These are phyloP conservation scores for Atkinsonella texensis DNA, from an alignment of 2,329 filamentous ascomycete genomes.

Conservation along the genomic window DNA sequence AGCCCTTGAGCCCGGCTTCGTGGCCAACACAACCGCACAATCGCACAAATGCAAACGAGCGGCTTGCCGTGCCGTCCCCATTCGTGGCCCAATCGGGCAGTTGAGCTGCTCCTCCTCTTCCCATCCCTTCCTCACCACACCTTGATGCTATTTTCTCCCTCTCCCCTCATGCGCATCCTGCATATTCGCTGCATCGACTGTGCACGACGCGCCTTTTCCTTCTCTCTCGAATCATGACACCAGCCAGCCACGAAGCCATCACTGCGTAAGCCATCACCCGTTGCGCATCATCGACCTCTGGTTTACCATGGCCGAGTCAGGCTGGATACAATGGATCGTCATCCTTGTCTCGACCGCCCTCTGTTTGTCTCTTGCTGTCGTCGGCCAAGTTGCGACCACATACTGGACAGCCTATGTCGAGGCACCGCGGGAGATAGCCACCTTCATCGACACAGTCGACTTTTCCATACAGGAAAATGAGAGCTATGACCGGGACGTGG, in stretches of 20 bases:
- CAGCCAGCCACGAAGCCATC: constrained; percentile 7
- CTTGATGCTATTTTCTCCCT: not conserved
- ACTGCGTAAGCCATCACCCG: constrained; percentile 9
- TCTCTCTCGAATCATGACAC: constrained; percentile 5
- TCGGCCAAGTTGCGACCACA: constrained; percentile 37
- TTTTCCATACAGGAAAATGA: constrained; percentile 53
- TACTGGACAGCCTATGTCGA: constrained; percentile 44
- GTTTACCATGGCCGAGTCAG: constrained; percentile 36
- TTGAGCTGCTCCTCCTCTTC: constrained; percentile 4
- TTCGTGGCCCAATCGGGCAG: constrained; percentile 6
- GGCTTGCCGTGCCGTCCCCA: constrained; percentile 3
- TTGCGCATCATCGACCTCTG: constrained; percentile 11
- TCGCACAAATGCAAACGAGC: constrained; percentile 2
- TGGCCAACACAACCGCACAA: constrained; percentile 1
- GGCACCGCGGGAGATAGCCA: constrained; percentile 44
- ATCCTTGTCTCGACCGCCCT: constrained; percentile 47
- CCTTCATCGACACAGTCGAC: constrained; percentile 48
- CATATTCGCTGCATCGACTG: constrained; percentile 2
- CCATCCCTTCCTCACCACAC: constrained; percentile 2
- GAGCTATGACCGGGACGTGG: constrained; percentile 48
- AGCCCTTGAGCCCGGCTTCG: too few species aligned
- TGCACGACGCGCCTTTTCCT: not conserved
- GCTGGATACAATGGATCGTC: constrained; percentile 43
- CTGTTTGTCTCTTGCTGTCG: constrained; percentile 41
- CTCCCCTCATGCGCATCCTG: not conserved